Evolutionary conservation across 2,329 filamentous ascomycete genomes (phyloP).

Genomic region (Cladosporium velox): DNA sequence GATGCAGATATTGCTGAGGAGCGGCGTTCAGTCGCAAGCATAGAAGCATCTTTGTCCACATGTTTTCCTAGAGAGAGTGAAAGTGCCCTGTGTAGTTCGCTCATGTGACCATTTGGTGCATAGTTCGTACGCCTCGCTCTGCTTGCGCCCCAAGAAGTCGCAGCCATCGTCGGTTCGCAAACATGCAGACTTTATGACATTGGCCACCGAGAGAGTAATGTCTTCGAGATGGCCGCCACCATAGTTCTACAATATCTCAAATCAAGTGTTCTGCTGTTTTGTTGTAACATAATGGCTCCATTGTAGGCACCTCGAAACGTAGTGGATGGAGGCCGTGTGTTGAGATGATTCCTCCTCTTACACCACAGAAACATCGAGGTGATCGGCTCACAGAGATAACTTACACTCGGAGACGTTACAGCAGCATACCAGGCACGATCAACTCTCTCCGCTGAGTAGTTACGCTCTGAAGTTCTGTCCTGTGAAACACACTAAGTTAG

Average conservation of each 20-base stretch:
- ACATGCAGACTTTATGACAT: not conserved
- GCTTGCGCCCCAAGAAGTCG: not conserved
- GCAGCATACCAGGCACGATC: not conserved
- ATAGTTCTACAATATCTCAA: not conserved
- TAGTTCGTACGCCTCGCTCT: not conserved
- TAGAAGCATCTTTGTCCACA: not conserved
- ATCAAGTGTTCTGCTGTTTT: not conserved
- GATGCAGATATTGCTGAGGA: not conserved
- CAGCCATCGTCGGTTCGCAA: not conserved
- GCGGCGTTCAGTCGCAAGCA: not conserved
- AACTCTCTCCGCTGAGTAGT: not conserved
- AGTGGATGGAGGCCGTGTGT: not conserved
- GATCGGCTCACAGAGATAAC: not conserved
- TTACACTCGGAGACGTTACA: not conserved
- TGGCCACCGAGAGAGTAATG: not conserved
- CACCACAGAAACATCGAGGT: not conserved
- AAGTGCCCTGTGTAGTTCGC: not conserved
- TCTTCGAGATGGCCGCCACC: not conserved
- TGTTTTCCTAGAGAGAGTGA: not conserved
- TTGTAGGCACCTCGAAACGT: not conserved
- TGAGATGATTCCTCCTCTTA: not conserved
- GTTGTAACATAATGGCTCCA: not conserved
- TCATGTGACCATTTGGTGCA: not conserved
- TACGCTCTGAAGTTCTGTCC: not conserved
- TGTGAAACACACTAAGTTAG: not conserved